phyloP scores from a whole-genome alignment of 345 rosid species.

The Garcia nutans region DNA sequence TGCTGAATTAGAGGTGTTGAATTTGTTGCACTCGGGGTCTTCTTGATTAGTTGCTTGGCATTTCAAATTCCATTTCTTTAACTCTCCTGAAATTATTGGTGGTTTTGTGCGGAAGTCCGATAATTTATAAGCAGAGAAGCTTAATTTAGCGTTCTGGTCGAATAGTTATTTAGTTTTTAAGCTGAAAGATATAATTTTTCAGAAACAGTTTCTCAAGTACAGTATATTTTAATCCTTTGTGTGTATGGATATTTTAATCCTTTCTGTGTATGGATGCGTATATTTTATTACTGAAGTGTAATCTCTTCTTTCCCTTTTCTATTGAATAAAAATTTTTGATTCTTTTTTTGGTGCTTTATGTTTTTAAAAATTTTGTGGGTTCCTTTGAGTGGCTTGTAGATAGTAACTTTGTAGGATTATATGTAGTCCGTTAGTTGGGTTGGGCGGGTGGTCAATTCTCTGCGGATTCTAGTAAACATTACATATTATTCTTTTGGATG shows the following conservation, averaged over 20 bases:
- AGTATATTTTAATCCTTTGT: neutral
- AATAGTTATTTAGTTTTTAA: neutral
- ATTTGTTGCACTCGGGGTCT: neutral
- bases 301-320: neutral
- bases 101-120: neutral
- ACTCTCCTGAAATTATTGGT: neutral
- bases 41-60: neutral
- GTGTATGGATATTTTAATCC: neutral
- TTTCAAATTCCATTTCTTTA: neutral
- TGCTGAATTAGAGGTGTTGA: neutral
- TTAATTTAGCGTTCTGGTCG: neutral
- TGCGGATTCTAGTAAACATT: slow-evolving; percentile 1
- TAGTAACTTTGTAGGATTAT: neutral
- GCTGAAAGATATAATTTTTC: neutral
- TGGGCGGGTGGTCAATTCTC: neutral
- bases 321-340: neutral
- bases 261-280: neutral
- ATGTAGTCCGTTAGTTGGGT: neutral
- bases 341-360: neutral
- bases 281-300: neutral
- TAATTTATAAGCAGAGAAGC: neutral
- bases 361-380: neutral
- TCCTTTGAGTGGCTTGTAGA: neutral
- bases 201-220: neutral
- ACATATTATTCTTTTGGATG: neutral